Evolutionary conservation across 495 filamentous ascomycete genomes (phyloP).

Genomic region (Immersiella caudata): DNA sequence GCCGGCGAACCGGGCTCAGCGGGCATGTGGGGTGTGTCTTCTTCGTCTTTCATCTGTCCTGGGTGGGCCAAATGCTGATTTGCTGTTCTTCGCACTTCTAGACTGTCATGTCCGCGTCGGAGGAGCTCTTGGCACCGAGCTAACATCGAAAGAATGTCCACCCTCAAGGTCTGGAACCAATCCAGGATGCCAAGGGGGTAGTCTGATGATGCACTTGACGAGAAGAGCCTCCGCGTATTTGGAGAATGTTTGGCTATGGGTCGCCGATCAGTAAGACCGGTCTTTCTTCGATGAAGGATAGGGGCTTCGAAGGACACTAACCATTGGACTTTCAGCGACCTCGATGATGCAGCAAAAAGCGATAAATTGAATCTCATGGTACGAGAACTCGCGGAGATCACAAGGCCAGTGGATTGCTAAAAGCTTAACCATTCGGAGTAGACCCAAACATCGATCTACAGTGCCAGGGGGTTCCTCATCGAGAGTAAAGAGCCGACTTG

Average conservation of each 20-base stretch:
- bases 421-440: no score
- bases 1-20: slow-evolving; percentile 40
- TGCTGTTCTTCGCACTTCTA: no score
- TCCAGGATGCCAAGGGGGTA: slow-evolving; percentile 55
- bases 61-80: no score
- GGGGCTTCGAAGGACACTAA: no score
- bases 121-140: slow-evolving; percentile 59
- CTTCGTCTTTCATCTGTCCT: no score
- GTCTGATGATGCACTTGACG: slow-evolving; percentile 75
- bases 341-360: slow-evolving; percentile 15
- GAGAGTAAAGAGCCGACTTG: slow-evolving; percentile 16
- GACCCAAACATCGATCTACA: neutral
- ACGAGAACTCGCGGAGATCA: no score
- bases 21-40: slow-evolving; percentile 17
- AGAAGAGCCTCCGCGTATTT: slow-evolving; percentile 68
- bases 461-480: slow-evolving; percentile 3
- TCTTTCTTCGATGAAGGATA: no score
- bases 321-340: no score
- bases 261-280: slow-evolving; percentile 82
- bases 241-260: slow-evolving; percentile 94
- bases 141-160: slow-evolving; percentile 65
- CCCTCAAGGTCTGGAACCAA: slow-evolving; percentile 35
- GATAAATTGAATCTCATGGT: slow-evolving; percentile 10
- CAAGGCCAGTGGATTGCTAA: no score
- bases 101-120: slow-evolving; percentile 29